Base-by-base conservation (phyloP, 768 basidiomycete species). In the Lentinula sp. region DNA sequence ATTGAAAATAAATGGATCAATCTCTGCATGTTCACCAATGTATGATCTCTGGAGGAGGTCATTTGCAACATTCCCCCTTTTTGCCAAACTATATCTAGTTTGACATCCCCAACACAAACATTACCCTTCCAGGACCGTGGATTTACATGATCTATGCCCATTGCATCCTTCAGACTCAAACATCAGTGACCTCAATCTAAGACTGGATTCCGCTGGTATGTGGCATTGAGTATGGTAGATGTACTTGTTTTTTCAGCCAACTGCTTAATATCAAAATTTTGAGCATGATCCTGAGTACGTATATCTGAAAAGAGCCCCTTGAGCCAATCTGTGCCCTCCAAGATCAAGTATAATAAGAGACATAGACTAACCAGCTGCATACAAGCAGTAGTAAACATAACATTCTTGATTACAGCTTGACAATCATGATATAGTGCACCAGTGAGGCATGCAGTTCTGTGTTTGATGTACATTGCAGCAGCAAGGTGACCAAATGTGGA, bases 401-500 rank as follows among this genome's bases (percentile, higher is more conserved):
- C 67, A 57, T 65, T 69, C 59, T 71, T 72, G 36, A 73, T 62
- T 36, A 68, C 62, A 12, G 68, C 61, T 60, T 71, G 69, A 4
- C 66, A 63, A 59, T 74, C 73, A 2, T 61, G 61, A 63, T 64
- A 71, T 1, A 73, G 66, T 9, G 66, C 59, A 57, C 62, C 56
- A 23, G 65, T 66, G 28, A 72, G 16, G 50, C 57, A 68, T 2
- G 37, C 36, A 1, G 61, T 53, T 43, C 59, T 33, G 48, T 72
- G 65, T 18, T 57, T 57, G 4, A 56, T n/a, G 41, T 69, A 61
- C 46, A 69, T 55, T 5, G 63, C 62, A 36, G 65, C 59, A 7
- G 57, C 52, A 35, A 70, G 56, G 53, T 69, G 68, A 12, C 54
- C 12, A 50, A 55, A 69, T 8, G 61, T 62, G 7, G 62, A 63